Percentiles rank a stretch among this genome's conserved stretches.
These are phyloP conservation scores for Magnolia kwangsiensis DNA, from an alignment of 164 flowering plant genomes.

Conservation along the genomic window DNA sequence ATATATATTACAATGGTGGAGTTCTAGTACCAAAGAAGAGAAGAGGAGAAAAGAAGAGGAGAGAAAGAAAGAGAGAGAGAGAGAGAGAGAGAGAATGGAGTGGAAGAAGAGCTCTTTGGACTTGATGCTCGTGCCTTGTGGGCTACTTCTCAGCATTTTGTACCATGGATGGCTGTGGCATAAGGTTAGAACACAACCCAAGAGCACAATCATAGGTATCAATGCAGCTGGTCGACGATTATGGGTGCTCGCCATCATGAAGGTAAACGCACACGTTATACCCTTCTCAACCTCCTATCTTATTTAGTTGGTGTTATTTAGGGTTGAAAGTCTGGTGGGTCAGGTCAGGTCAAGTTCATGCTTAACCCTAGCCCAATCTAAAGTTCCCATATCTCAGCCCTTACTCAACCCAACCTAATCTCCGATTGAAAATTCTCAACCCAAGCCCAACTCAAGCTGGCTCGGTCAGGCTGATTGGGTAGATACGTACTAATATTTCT, in stretches of 20 bases:
- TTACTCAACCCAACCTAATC: no score
- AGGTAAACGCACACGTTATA: background rate
- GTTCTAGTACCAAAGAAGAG: background rate
- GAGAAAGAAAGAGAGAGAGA: background rate
- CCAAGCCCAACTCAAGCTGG: no score
- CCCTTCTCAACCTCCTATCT: no score
- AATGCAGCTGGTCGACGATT: slow-evolving; percentile 17
- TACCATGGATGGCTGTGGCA: slow-evolving; percentile 21
- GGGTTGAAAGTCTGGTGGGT: no score
- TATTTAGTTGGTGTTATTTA: no score
- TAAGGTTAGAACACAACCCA: slow-evolving; percentile 16
- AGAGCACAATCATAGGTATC: slow-evolving; percentile 12
- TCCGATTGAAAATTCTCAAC: no score
- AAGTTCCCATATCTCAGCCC: no score
- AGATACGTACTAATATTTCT: no score
- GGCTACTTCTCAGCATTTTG: slow-evolving; percentile 2
- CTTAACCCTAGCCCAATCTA: no score
- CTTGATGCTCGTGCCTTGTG: slow-evolving; percentile 14
- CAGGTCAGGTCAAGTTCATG: no score
- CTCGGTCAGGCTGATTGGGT: no score
- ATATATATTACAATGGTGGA: background rate
- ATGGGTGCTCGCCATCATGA: slow-evolving; percentile 17
- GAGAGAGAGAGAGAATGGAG: background rate
- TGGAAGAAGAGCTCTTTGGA: slow-evolving; percentile 20
- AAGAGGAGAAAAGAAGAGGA: background rate